phyloP scores from a whole-genome alignment of 2,329 filamentous ascomycete species.

The Dactylella cylindrospora region DNA sequence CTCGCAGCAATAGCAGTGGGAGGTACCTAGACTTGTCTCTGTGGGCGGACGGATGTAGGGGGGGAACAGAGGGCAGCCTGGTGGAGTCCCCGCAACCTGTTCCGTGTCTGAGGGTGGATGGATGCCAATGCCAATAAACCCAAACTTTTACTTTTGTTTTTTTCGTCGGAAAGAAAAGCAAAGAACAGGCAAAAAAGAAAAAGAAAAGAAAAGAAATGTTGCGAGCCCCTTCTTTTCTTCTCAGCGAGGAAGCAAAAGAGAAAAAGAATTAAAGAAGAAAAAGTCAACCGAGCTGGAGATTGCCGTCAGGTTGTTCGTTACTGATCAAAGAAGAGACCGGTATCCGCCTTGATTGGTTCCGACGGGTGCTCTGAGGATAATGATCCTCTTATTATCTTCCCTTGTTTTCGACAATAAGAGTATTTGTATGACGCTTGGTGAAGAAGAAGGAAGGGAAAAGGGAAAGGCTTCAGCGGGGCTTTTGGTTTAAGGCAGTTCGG shows the following conservation, averaged over 20 bases:
- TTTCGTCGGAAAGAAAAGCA: slow-evolving; percentile 5
- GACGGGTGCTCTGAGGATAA: slow-evolving; percentile 1
- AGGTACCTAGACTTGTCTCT: too few relatives aligned
- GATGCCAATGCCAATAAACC: slow-evolving; percentile 12
- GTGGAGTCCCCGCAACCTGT: slow-evolving; percentile 43
- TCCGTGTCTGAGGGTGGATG: too few relatives aligned
- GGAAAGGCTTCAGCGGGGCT: slow-evolving; percentile 2
- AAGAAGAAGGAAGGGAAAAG: too few relatives aligned
- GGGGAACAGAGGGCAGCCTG: slow-evolving; percentile 22
- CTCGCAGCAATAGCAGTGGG: too few relatives aligned
- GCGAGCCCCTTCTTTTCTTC: too few relatives aligned
- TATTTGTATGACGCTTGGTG: not conserved
- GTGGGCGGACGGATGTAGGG: slow-evolving; percentile 19
- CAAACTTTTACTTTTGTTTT: not conserved
- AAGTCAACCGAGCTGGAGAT: slow-evolving; percentile 10
- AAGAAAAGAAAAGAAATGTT: too few relatives aligned
- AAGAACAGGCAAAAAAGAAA: too few relatives aligned
- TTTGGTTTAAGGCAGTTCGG: slow-evolving; percentile 20
- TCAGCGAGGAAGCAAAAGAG: too few relatives aligned
- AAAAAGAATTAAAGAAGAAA: too few relatives aligned
- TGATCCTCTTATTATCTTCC: not conserved
- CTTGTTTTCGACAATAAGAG: not conserved
- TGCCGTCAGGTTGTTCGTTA: slow-evolving; percentile 23
- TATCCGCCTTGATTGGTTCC: slow-evolving; percentile 22
- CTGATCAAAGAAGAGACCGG: slow-evolving; percentile 5